Percentiles rank a stretch among this genome's conserved stretches.
These are phyloP conservation scores for Phytophthora sojae DNA, from an alignment of 352 stramenopile genomes.

Conservation along the genomic window DNA sequence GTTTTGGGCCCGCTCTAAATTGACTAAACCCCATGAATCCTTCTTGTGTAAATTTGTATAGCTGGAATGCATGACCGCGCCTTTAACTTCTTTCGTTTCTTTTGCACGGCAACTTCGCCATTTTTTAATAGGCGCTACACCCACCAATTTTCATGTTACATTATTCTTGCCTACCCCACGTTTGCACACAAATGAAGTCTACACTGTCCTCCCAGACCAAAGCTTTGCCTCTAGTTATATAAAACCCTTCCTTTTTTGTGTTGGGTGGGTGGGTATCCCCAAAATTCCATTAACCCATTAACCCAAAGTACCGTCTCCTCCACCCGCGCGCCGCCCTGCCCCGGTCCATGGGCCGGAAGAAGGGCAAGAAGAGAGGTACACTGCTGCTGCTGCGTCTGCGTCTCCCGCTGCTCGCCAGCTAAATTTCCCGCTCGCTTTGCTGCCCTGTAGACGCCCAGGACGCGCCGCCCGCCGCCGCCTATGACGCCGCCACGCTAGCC, in stretches of 20 bases:
- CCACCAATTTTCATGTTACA: no score
- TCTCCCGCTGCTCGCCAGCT: neutral
- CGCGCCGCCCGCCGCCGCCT: slow-evolving; percentile 11
- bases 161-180: no score
- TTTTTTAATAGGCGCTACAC: no score
- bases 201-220: no score
- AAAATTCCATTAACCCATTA: neutral
- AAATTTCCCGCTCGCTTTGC: slow-evolving; percentile 3
- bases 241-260: neutral
- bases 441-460: slow-evolving; percentile 19
- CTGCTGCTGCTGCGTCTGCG: neutral
- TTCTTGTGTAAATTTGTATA: no score
- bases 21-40: no score
- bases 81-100: no score
- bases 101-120: no score
- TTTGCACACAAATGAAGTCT: no score
- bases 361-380: slow-evolving; percentile 73
- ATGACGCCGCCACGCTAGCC: slow-evolving; percentile 54
- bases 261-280: neutral
- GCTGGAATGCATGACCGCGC: no score
- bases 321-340: slow-evolving; percentile 8
- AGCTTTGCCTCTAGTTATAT: no score
- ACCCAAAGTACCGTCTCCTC: neutral
- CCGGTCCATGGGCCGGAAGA: slow-evolving; percentile 78
- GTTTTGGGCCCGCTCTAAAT: no score